A percentile compares a stretch with the other conserved stretches of the same genome.
Conservation (phyloP, 2,329 filamentous ascomycete species). For the Fusarium redolens region DNA sequence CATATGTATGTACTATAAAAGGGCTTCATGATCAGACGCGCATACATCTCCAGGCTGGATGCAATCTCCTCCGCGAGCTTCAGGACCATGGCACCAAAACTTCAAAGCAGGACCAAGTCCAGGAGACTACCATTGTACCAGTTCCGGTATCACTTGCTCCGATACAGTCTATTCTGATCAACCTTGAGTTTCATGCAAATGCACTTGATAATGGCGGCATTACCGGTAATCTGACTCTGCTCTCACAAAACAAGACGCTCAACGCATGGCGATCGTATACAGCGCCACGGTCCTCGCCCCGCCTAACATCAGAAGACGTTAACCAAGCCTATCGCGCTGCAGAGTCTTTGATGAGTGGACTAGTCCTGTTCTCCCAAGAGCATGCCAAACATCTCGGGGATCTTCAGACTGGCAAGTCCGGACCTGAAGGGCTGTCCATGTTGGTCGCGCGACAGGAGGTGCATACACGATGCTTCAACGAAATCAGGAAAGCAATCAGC, state of each 20-base stretch:
- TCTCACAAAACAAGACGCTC: neutral
- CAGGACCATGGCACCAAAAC: neutral
- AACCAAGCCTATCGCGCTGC: neutral
- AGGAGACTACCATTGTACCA: too few relatives aligned
- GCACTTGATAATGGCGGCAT: neutral
- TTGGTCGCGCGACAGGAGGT: neutral
- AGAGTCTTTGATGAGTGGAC: neutral
- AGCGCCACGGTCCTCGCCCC: neutral
- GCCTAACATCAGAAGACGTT: neutral
- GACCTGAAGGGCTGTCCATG: neutral
- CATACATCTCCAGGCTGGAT: slow-evolving; percentile 9
- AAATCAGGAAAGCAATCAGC: slow-evolving; percentile 1
- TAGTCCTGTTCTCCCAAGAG: slow-evolving; percentile 2
- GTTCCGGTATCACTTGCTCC: slow-evolving; percentile 2
- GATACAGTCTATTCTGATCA: neutral
- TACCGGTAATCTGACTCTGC: neutral
- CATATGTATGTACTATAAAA: slow-evolving; percentile 10
- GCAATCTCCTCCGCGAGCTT: slow-evolving; percentile 7
- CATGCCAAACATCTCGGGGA: neutral
- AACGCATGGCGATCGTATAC: slow-evolving; percentile 12
- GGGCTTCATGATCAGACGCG: slow-evolving; percentile 5
- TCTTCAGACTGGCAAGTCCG: neutral
- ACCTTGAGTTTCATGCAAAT: neutral
- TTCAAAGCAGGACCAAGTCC: neutral
- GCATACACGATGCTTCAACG: slow-evolving; percentile 5